Conservation (phyloP, 2,329 filamentous ascomycete genomes). For the Penicillium olsonii region DNA sequence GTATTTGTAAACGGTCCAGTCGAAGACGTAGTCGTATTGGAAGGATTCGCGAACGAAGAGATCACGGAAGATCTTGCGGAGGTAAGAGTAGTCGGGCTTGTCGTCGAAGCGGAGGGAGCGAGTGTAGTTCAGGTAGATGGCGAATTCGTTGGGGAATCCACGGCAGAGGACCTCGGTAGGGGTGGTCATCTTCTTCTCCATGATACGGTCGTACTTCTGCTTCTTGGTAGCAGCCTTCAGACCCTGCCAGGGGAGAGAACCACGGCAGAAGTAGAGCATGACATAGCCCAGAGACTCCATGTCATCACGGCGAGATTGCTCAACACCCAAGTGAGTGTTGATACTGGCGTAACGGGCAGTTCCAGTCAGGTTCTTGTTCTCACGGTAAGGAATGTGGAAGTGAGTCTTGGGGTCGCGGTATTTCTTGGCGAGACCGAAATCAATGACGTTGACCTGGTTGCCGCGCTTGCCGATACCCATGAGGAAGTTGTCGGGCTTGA, state of each 20-base stretch:
- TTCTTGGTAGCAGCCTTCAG: conserved; percentile 98
- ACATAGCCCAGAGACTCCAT: conserved; percentile 99
- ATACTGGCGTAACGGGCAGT: conserved; percentile 98
- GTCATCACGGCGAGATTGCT: conserved; percentile 98
- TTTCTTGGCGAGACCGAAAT: conserved; percentile 99
- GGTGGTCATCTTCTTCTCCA: conserved; percentile 99
- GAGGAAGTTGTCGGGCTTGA: conserved; percentile 99
- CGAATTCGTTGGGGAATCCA: conserved; percentile 98
- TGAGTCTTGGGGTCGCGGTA: conserved; percentile 99
- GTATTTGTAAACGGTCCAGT: conserved; percentile 99
- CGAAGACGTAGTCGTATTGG: conserved; percentile 99
- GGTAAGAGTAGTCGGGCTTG: conserved; percentile 99
- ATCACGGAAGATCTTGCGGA: conserved; percentile 99
- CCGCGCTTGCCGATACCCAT: conserved; percentile 99
- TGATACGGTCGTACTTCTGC: conserved; percentile 99
- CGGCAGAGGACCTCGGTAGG: conserved; percentile 98
- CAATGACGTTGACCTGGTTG: conserved; percentile 99
- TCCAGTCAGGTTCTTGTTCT: conserved; percentile 99
- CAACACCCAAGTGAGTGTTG: conserved; percentile 97
- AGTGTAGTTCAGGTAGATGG: conserved; percentile 99
- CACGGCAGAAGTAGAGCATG: conserved; percentile 99
- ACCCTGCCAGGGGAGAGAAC: conserved; percentile 97
- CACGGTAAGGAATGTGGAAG: conserved; percentile 98
- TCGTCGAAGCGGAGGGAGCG: conserved; percentile 98
- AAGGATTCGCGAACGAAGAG: conserved; percentile 98